phyloP scores from a whole-genome alignment of 2,329 filamentous ascomycete species.

The Westerdykella sp. region DNA sequence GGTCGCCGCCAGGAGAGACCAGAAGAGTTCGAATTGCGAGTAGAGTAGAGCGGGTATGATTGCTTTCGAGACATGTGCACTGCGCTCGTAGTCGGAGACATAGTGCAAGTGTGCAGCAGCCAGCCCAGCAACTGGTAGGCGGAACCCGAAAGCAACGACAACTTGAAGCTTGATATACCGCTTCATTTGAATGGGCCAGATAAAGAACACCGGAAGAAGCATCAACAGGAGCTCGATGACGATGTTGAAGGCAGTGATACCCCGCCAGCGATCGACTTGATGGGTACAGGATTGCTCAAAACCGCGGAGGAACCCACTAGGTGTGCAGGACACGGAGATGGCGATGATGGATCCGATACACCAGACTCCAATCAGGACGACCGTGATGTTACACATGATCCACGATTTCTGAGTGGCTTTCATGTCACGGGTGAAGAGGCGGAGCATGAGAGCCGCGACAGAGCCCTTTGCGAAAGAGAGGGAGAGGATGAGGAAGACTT shows the following conservation, averaged over 20 bases:
- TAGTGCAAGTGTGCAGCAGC: conserved; percentile 11
- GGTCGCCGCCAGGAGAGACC: conserved; percentile 19
- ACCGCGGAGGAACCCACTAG: background rate
- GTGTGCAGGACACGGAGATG: conserved; percentile 3
- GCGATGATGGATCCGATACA: conserved; percentile 24
- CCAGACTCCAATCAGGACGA: conserved; percentile 15
- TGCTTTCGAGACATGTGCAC: conserved; percentile 1
- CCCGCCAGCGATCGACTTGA: conserved; percentile 14
- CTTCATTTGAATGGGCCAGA: conserved; percentile 23
- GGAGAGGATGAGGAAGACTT: conserved; percentile 20
- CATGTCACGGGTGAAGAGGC: conserved; percentile 23
- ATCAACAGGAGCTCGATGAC: conserved; percentile 18
- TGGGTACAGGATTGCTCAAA: background rate
- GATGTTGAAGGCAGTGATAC: conserved; percentile 17
- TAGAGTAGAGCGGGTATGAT: conserved; percentile 15
- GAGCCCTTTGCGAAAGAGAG: conserved; percentile 22
- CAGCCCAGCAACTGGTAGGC: conserved; percentile 8
- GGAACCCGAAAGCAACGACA: conserved; percentile 20
- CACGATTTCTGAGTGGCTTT: conserved; percentile 8
- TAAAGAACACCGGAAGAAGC: conserved; percentile 13
- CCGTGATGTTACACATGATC: conserved; percentile 5
- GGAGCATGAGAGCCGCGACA: conserved; percentile 25
- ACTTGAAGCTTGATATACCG: conserved; percentile 20
- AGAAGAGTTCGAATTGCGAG: conserved; percentile 23
- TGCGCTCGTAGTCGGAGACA: conserved; percentile 11